These are phyloP conservation scores for Spiraea crenata DNA, from an alignment of 331 rosid genomes.

Conservation along the genomic window DNA sequence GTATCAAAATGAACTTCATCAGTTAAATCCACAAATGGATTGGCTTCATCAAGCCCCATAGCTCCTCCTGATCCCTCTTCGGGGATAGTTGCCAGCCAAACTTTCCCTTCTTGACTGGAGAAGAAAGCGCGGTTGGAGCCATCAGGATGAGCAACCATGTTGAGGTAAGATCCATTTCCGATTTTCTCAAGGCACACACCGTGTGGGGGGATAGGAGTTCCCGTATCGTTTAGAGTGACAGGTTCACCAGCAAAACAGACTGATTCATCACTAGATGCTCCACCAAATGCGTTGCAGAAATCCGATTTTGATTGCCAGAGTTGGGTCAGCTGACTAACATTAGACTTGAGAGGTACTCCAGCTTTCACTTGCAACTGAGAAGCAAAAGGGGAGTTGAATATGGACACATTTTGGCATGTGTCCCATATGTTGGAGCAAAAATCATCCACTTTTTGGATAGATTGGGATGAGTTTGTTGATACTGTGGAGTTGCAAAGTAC, in stretches of 20 bases:
- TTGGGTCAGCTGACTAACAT: constrained; percentile 46
- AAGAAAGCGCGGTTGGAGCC: constrained; percentile 86
- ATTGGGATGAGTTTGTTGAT: constrained; percentile 58
- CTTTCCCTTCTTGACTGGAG: constrained; percentile 63
- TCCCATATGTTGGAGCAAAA: constrained; percentile 82
- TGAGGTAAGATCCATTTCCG: constrained; percentile 78
- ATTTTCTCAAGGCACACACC: constrained; percentile 92
- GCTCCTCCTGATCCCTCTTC: constrained; percentile 59
- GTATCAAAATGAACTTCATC: constrained; percentile 72
- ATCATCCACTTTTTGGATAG: constrained; percentile 42
- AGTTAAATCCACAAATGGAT: constrained; percentile 78
- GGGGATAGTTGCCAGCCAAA: constrained; percentile 83
- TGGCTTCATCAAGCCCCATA: constrained; percentile 60
- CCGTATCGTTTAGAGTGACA: constrained; percentile 44
- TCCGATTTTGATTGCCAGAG: constrained; percentile 72
- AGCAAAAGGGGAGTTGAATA: constrained; percentile 71
- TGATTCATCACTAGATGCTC: constrained; percentile 54
- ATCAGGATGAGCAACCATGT: constrained; percentile 91
- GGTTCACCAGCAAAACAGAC: constrained; percentile 74
- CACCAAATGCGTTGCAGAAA: constrained; percentile 83
- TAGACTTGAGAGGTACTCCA: constrained; percentile 42
- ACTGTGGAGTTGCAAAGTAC: constrained; percentile 71
- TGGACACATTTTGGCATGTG: constrained; percentile 65
- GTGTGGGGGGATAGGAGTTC: constrained; percentile 46
- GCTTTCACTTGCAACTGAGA: constrained; percentile 57